Evolutionary conservation across 2,329 filamentous ascomycete species (phyloP), one percentile per base, ranked within the genome.

Genomic region (Aspergillus clavatus): DNA sequence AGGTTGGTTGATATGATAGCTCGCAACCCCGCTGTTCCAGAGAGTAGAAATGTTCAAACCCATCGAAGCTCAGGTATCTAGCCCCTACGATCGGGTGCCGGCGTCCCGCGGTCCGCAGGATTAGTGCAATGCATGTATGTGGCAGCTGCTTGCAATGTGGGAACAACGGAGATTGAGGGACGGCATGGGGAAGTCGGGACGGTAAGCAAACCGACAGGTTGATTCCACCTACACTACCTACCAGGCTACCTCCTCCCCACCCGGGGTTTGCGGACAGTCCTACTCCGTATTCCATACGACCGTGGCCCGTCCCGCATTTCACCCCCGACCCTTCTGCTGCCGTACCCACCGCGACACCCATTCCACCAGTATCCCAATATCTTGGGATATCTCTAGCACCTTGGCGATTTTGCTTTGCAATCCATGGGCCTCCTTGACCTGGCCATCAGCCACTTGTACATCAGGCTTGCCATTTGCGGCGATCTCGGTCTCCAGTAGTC

Each of bases 291-390:
- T n/a, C n/a, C n/a, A n/a, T n/a, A n/a, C n/a, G n/a, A n/a, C n/a
- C n/a, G 11, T 24, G n/a, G 31, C 16, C 12, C 31, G 40, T 36
- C 42, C 29, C 24, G 33, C 38, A 27, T 36, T 22, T 58, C 50
- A 55, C 42, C 52, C 53, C 43, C 53, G 53, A 47, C 45, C 52
- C 35, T 54, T 56, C 26, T 57, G 61, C 50, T 62, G 62, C 43
- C 60, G 58, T 51, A 59, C 52, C 63, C 61, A 66, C 50, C 57
- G 61, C 40, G 69, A 47, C 46, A 71, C 60, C 68, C 70, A 73
- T 60, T 72, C 70, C 21, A 73, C 68, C 29, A 71, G 45, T 31
- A 68, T 57, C 12, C 71, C 68, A 43, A 73, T 51, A 56, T 73
- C 70, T 50, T 73, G 70, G n/a, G 68, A 70, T 19, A 60, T 58